phyloP scores from a whole-genome alignment of 345 rosid genomes.

The Microcos paniculata region DNA sequence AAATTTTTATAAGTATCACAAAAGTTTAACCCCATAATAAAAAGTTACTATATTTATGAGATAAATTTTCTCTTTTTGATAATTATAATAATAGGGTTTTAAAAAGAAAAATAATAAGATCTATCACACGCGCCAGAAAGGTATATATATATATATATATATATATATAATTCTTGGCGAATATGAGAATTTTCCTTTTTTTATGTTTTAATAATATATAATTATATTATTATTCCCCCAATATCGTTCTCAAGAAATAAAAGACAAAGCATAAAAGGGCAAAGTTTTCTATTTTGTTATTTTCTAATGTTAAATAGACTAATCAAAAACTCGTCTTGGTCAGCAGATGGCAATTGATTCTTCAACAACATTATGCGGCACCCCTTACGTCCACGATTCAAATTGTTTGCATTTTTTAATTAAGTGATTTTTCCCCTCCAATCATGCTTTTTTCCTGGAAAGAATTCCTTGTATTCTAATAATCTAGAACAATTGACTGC shows the following conservation, averaged over 20 bases:
- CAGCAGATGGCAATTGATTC: constrained; percentile 16
- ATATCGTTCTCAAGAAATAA: neutral
- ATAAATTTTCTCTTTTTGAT: too few relatives aligned
- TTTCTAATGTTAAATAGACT: neutral
- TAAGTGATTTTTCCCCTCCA: too few relatives aligned
- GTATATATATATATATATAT: too few relatives aligned
- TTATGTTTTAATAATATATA: too few relatives aligned
- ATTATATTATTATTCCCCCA: neutral
- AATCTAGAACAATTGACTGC: neutral
- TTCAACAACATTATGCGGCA: neutral
- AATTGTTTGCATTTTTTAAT: neutral
- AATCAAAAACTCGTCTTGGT: neutral
- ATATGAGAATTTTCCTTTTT: neutral
- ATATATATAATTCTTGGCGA: neutral
- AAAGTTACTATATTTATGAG: too few relatives aligned
- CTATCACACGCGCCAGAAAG: too few relatives aligned
- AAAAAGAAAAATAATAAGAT: too few relatives aligned
- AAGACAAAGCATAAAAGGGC: constrained; percentile 3
- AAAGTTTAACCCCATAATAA: too few relatives aligned
- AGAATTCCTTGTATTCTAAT: neutral
- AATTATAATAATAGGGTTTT: too few relatives aligned
- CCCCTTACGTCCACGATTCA: neutral
- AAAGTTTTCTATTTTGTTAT: neutral
- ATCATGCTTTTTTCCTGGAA: too few relatives aligned
- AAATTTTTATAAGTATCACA: too few relatives aligned